Percentiles rank a stretch among this genome's conserved stretches.
Conservation (phyloP, 2,329 filamentous ascomycete genomes). For the Scleromitrula shiraiana region DNA sequence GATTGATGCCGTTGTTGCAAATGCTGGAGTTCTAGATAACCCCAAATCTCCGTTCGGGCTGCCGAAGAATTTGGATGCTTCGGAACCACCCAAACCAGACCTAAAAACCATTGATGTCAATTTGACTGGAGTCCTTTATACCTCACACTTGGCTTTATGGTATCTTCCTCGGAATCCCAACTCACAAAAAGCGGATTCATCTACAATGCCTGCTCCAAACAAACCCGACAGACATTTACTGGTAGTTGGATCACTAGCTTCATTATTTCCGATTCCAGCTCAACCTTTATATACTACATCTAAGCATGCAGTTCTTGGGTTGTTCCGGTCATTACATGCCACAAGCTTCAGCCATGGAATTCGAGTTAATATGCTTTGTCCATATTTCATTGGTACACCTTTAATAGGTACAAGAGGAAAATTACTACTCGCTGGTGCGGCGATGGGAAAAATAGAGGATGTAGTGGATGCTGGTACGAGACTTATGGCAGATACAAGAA, state of each 20-base stretch:
- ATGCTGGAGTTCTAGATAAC: slow-evolving; percentile 51
- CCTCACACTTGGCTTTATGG: slow-evolving; percentile 54
- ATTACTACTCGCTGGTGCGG: slow-evolving; percentile 47
- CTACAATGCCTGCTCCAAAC: slow-evolving; percentile 25
- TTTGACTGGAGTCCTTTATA: slow-evolving; percentile 56
- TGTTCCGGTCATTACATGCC: slow-evolving; percentile 51
- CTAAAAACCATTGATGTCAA: slow-evolving; percentile 54
- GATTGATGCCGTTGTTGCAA: slow-evolving; percentile 58
- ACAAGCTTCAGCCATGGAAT: slow-evolving; percentile 43
- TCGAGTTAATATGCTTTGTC: slow-evolving; percentile 57
- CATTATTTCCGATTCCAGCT: slow-evolving; percentile 38
- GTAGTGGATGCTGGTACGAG: slow-evolving; percentile 57
- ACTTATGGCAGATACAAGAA: slow-evolving; percentile 48
- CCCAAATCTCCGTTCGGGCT: slow-evolving; percentile 40
- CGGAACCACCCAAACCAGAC: slow-evolving; percentile 41
- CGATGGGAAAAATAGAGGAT: slow-evolving; percentile 44
- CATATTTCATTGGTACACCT: slow-evolving; percentile 60
- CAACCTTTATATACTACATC: slow-evolving; percentile 48
- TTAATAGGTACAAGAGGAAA: slow-evolving; percentile 42
- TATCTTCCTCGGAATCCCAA: slow-evolving; percentile 45
- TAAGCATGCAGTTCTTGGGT: slow-evolving; percentile 59
- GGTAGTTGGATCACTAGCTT: slow-evolving; percentile 55
- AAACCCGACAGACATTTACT: slow-evolving; percentile 52
- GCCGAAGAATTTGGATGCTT: slow-evolving; percentile 32
- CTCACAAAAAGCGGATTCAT: slow-evolving; percentile 30